Evolutionary conservation across 2,329 filamentous ascomycete species (phyloP), one percentile per base, ranked within the genome.

Genomic region (Didymella segeticola): DNA sequence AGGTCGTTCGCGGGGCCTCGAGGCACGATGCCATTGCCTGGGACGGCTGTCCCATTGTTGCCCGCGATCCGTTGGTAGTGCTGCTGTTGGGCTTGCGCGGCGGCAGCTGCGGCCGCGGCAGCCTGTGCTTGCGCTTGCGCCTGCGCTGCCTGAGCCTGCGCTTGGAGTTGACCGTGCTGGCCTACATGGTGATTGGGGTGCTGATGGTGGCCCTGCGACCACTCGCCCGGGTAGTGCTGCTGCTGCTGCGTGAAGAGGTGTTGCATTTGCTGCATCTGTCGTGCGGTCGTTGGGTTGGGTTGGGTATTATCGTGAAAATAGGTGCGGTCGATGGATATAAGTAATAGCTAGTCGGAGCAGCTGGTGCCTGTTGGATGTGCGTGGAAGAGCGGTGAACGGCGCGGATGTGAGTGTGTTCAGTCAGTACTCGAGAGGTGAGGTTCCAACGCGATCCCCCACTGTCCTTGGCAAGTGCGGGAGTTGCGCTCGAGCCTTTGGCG

Each of bases 41-140:
- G 66, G 33, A 71, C 61, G 39, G 75, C 73, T 48, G 80, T 81
- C 63, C 84, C 86, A 68, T 86, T 87, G 61, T 81, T 86, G 67
- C 83, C 83, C 38, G 88, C 84, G 64, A 96, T 84, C 61, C 90
- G 88, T 72, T 84, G 89, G 77, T 91, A 93, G 73, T 90, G 87
- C 68, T 80, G 78, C 57, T 76, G 74, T 53, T 77, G 75, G 31
- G 72, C 72, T 23, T 78, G 80, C 43, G 79, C 80, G 20, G 81
- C 83, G 29, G 82, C 84, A 12, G 80, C 80, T 12, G 80, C 81
- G 26, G 75, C 72, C 33, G 83, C 82, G 60, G 78, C 75, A 61
- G 79, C 62, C 50, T 84, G 82, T 19, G 79, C 79, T 64, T 86
- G 84, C 9, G 63, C 73, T 53, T 76, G 74, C 31, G 69, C 71